A percentile compares a stretch with the other conserved stretches of the same genome.
Evolutionary conservation across 1,284 basidiomycete species (phyloP).

Genomic region (Cutaneotrichosporon daszewskae): DNA sequence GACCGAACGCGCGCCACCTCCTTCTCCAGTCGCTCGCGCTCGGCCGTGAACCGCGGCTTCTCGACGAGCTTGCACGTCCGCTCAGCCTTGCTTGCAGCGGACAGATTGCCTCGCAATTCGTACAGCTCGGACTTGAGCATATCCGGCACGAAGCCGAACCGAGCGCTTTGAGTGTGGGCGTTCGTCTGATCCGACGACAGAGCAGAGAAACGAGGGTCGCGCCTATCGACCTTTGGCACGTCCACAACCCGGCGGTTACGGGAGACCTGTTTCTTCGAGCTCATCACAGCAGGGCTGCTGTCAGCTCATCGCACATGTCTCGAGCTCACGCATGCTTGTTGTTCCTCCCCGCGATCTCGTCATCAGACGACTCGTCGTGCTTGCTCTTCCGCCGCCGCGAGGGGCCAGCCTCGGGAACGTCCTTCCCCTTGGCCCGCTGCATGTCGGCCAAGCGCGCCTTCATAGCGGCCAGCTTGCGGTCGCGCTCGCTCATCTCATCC

Average conservation of each 20-base stretch:
- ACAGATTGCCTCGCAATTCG: constrained; percentile 61
- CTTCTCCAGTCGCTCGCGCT: constrained; percentile 68
- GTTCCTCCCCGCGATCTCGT: constrained; percentile 55
- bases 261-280: constrained; percentile 79
- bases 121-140: constrained; percentile 64
- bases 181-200: constrained; percentile 66
- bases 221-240: constrained; percentile 59
- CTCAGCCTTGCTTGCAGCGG: constrained; percentile 64
- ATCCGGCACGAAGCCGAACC: constrained; percentile 73
- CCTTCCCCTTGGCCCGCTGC: constrained; percentile 40
- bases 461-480: constrained; percentile 24
- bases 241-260: constrained; percentile 72
- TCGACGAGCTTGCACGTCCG: constrained; percentile 60
- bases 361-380: constrained; percentile 26
- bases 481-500: constrained; percentile 4
- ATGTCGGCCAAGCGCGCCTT: constrained; percentile 38
- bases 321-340: constrained; percentile 80
- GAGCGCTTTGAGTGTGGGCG: constrained; percentile 61
- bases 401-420: constrained; percentile 17
- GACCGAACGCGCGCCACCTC: constrained; percentile 75
- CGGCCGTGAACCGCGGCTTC: constrained; percentile 60
- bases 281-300: constrained; percentile 70
- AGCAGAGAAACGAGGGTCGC: constrained; percentile 85
- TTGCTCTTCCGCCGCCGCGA: constrained; percentile 8
- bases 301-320: constrained; percentile 6